Conservation (phyloP, 2,329 filamentous ascomycete genomes). For the Phaeosphaeriaceae sp. region DNA sequence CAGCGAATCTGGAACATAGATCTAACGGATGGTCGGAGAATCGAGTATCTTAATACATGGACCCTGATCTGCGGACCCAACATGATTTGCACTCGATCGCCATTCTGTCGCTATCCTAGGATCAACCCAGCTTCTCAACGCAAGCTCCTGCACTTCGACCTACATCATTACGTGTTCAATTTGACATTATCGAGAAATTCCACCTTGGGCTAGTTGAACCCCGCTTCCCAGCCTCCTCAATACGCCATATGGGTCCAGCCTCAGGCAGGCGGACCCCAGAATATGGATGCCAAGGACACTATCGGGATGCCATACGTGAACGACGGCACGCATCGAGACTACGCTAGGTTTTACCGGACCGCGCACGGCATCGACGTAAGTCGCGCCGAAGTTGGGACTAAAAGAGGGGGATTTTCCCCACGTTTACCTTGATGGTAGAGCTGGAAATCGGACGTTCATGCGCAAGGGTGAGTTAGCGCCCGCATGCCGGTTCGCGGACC, state of each 20-base stretch:
- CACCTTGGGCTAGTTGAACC: not conserved
- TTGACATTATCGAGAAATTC: not conserved
- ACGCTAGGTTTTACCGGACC: not conserved
- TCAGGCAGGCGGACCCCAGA: not conserved
- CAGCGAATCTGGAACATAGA: not conserved
- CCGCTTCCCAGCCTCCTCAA: not conserved
- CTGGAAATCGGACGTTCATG: not conserved
- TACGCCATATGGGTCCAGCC: not conserved
- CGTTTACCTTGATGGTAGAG: not conserved
- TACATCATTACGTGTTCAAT: not conserved
- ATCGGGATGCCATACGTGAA: not conserved
- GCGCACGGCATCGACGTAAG: not conserved
- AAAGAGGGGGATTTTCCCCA: not conserved
- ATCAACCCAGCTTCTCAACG: not conserved
- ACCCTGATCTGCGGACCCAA: not conserved
- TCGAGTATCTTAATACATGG: not conserved
- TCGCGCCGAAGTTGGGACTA: not conserved
- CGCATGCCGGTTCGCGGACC: not conserved
- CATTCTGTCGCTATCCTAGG: not conserved
- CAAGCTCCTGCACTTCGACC: not conserved
- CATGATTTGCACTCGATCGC: not conserved
- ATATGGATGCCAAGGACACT: not conserved
- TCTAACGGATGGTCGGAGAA: not conserved
- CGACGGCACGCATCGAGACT: not conserved
- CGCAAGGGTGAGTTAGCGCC: not conserved